phyloP scores from a whole-genome alignment of 2,329 filamentous ascomycete genomes.

The Pseudogymnoascus sp. region DNA sequence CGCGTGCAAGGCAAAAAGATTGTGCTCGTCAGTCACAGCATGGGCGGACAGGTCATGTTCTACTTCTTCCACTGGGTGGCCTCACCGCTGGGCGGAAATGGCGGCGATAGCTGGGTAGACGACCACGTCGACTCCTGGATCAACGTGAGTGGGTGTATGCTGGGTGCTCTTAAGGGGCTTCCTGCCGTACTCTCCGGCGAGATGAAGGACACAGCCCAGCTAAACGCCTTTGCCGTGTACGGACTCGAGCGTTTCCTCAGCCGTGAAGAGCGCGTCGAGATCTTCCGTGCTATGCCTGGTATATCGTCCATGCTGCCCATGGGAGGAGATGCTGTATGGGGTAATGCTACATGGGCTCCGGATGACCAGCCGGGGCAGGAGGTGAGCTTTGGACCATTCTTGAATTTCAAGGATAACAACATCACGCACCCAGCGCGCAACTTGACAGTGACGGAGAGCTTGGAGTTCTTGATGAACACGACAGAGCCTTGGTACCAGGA shows the following conservation, averaged over 20 bases:
- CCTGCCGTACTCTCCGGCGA: slow-evolving; percentile 89
- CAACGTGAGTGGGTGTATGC: slow-evolving; percentile 97
- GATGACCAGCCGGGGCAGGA: slow-evolving; percentile 73
- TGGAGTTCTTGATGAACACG: slow-evolving; percentile 70
- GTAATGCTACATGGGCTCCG: slow-evolving; percentile 76
- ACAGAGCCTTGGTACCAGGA: slow-evolving; percentile 80
- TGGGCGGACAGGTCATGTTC: slow-evolving; percentile 93
- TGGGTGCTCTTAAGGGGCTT: slow-evolving; percentile 84
- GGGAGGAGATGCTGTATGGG: slow-evolving; percentile 92
- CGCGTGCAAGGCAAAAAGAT: slow-evolving; percentile 70
- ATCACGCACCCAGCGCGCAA: slow-evolving; percentile 62
- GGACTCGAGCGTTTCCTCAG: slow-evolving; percentile 93
- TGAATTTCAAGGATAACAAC: slow-evolving; percentile 72
- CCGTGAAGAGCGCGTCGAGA: slow-evolving; percentile 81
- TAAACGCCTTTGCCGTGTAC: slow-evolving; percentile 94
- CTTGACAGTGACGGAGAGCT: slow-evolving; percentile 69
- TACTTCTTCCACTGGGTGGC: slow-evolving; percentile 77
- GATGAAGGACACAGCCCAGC: slow-evolving; percentile 96
- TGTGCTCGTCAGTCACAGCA: slow-evolving; percentile 85
- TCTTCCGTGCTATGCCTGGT: slow-evolving; percentile 95
- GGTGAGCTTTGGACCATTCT: slow-evolving; percentile 68
- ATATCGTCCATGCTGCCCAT: slow-evolving; percentile 95
- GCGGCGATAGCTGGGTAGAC: slow-evolving; percentile 85
- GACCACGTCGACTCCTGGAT: slow-evolving; percentile 89
- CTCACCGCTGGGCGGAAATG: slow-evolving; percentile 66